Base-by-base conservation (phyloP, 2,329 filamentous ascomycete species). In the Xylaria sp. region DNA sequence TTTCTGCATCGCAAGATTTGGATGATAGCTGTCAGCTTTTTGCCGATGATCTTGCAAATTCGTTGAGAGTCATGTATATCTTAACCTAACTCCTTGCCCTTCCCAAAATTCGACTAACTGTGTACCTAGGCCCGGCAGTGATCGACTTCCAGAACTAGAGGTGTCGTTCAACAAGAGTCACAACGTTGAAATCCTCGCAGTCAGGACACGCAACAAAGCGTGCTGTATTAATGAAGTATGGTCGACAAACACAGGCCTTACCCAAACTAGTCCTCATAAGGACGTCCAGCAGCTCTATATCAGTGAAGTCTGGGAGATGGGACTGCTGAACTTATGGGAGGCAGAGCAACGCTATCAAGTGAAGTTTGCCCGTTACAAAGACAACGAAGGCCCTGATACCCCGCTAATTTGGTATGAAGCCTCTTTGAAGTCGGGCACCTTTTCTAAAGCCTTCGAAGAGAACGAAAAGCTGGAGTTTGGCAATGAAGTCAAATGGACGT, bases 281-380 rank as follows among this genome's bases (percentile, higher is more conserved):
- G 44, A 69, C 32, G 65, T 61, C 2, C 71, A 57, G 44, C 65
- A 67, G 6, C 60, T 79, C 8, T 72, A 78, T 48, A 71, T 79
- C 37, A 70, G 64, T 21, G 75, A 78, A 60, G 71, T 78, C 5
- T 74, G 73, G 55, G 76, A 78, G 9, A 75, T 78, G 75, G 54
- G 51, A 29, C 55, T 42, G 18, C 51, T 37, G 1, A 44, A 21
- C 9, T 42, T 40, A 3, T 13, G 3, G 1, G 48, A 62, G 8
- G 42, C 32, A 9, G 55, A 67, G 10, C 67, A 69, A 16, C 32
- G 35, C 1, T 47, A 64, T 6, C 64, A 57, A 0, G 35, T 74
- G 21, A 60, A 44, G 1, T 73, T 72, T 40, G 40, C 61, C 5
- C 60, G 64, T 1, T 65, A 57, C 21, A 29, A 60, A 6, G 60